phyloP scores from a whole-genome alignment of 106 monocot species.

The Gastrodia elata region DNA sequence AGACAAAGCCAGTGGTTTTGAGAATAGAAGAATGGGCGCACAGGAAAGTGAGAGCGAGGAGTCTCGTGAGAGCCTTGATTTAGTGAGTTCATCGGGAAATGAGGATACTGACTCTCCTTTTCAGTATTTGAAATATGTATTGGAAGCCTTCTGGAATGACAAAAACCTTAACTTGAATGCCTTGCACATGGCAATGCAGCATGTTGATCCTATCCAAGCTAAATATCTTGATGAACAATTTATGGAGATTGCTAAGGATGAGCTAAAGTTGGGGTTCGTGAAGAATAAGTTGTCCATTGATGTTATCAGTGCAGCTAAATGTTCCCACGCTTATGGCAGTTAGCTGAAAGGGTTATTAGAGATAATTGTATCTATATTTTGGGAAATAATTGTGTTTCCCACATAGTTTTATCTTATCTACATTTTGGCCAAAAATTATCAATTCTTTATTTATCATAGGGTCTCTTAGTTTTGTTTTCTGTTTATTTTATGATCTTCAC shows the following conservation, averaged over 20 bases:
- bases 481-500: no score
- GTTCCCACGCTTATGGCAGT: no score
- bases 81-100: background rate
- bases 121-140: background rate
- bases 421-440: no score
- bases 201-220: background rate
- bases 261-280: background rate
- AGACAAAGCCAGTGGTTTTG: background rate
- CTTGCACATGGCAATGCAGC: background rate
- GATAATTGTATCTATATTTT: no score
- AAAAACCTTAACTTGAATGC: background rate
- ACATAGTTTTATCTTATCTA: no score
- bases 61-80: background rate
- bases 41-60: background rate
- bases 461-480: no score
- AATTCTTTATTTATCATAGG: no score
- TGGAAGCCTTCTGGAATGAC: background rate
- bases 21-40: background rate
- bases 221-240: conserved; percentile 1
- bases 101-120: conserved; percentile 2
- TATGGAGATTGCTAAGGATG: background rate
- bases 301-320: background rate
- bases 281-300: background rate
- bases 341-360: no score
- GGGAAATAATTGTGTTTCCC: no score